Conservation (phyloP, 495 filamentous ascomycete species). For the Bathelium albidoporum region DNA sequence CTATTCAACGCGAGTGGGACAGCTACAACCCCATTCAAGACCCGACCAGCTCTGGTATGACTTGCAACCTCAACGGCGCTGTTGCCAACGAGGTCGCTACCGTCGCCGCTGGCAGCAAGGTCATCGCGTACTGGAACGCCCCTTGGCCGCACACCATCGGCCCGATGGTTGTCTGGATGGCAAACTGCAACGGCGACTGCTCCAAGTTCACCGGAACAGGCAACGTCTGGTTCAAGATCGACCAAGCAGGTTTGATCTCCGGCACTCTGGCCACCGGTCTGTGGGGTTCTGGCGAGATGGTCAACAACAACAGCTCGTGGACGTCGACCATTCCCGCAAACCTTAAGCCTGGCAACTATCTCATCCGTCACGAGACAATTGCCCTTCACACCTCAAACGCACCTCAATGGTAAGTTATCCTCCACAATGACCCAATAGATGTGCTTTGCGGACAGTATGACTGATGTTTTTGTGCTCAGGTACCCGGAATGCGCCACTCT, state of each 20-base stretch:
- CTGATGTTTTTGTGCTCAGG: conserved; percentile 52
- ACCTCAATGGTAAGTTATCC: neutral
- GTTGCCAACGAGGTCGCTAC: conserved; percentile 36
- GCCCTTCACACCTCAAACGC: conserved; percentile 53
- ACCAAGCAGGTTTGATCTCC: conserved; percentile 48
- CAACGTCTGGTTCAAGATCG: conserved; percentile 70
- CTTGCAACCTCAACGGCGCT: conserved; percentile 46
- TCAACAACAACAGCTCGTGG: conserved; percentile 58
- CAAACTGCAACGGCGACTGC: conserved; percentile 60
- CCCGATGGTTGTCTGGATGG: conserved; percentile 66
- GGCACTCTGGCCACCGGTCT: conserved; percentile 40
- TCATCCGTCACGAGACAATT: conserved; percentile 72
- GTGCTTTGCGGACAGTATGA: conserved; percentile 18
- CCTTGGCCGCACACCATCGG: conserved; percentile 59
- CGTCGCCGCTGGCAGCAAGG: conserved; percentile 36
- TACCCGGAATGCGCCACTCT: conserved; percentile 78
- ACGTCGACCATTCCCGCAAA: conserved; percentile 55
- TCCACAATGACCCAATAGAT: neutral
- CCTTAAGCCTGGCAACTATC: conserved; percentile 61
- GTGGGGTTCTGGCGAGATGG: conserved; percentile 60
- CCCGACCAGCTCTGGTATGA: conserved; percentile 36
- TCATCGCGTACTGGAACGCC: conserved; percentile 40
- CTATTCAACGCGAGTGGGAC: conserved; percentile 57
- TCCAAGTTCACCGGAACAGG: conserved; percentile 49
- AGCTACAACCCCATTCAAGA: conserved; percentile 36